Evolutionary conservation across 1,284 basidiomycete species (phyloP).

Genomic region (Ustilago vetiveriae): DNA sequence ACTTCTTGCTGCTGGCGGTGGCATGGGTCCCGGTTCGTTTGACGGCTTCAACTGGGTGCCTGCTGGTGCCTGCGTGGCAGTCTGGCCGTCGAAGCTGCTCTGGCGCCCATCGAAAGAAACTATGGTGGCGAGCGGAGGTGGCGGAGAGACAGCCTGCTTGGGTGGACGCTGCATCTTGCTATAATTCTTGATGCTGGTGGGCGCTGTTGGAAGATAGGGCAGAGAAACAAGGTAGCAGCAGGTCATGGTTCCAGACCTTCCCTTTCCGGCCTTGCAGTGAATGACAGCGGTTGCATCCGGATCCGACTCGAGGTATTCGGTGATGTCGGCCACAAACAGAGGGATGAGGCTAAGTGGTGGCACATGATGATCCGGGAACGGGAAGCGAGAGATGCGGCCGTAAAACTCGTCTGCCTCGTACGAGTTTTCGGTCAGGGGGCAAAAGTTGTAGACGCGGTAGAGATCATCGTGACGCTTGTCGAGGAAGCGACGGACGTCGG

Average conservation of each 20-base stretch:
- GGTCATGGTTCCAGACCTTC: constrained; percentile 58
- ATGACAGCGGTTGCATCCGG: constrained; percentile 79
- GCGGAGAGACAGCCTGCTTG: constrained; percentile 1
- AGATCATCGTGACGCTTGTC: constrained; percentile 78
- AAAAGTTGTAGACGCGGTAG: constrained; percentile 86
- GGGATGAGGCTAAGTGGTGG: constrained; percentile 84
- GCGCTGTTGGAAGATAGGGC: constrained; percentile 49
- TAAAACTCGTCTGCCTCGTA: constrained; percentile 70
- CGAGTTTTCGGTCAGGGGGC: constrained; percentile 68
- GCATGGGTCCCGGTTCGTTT: neutral
- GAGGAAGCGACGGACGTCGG: constrained; percentile 81
- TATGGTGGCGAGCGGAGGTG: constrained; percentile 3
- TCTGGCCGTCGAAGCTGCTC: neutral
- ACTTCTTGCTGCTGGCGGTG: constrained; percentile 4
- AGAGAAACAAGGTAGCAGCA: constrained; percentile 56
- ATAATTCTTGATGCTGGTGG: constrained; percentile 44
- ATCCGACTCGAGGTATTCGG: constrained; percentile 78
- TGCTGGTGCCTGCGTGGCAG: neutral
- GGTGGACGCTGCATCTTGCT: constrained; percentile 35
- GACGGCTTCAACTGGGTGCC: neutral
- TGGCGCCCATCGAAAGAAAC: neutral
- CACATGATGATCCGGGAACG: constrained; percentile 79
- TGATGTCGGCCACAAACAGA: constrained; percentile 80
- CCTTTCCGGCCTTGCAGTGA: constrained; percentile 77
- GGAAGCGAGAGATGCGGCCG: constrained; percentile 79